Evolutionary conservation across 495 filamentous ascomycete species (phyloP), one percentile per base, ranked within the genome.

Genomic region (Penicillium tannophilum): DNA sequence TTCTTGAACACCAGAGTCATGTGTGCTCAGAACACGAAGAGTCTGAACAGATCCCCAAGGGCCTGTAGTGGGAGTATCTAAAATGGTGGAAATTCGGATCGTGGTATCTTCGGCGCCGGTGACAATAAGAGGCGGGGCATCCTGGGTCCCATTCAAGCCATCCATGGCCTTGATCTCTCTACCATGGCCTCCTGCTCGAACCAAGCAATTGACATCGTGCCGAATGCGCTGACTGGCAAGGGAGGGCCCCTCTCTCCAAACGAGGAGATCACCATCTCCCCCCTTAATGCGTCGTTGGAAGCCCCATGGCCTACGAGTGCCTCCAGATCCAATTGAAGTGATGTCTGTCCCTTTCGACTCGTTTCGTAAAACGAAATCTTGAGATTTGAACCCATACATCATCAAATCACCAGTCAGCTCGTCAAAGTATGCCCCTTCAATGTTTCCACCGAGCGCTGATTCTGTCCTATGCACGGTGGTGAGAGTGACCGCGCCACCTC

Each of bases 71-170:
- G 60, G 43, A n/a, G 66, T 43, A 4, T 49, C 50, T 7, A 54
- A 68, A 28, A 64, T 63, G 23, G 59, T 54, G 41, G 61, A 73
- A 24, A 98, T 81, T 19, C 90, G 84, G 58, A 98, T 88, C 1
- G 83, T 76, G 0, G 95, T 98, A 63, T 98, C 94, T 72, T 98
- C 94, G 0, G 91, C 88, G 0, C 90, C 94, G 0, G 93, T 98
- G 1, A 90, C 93, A 41, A 96, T 71, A 48, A 60, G 63, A 28
- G 66, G 71, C 6, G 51, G 56, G 28, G 17, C 33, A 6, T 59
- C 65, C 19, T 57, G 42, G 6, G 53, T 28, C 2, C 44, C 8
- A 1, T 67, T 62, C 5, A 73, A 80, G 7, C 86, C 66, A n/a
- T 90, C 85, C 59, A 87, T 75, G 2, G 88, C 79, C 71, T 93